Conservation (phyloP, 805 yeast genomes). For the Saccharomyces jurei region DNA sequence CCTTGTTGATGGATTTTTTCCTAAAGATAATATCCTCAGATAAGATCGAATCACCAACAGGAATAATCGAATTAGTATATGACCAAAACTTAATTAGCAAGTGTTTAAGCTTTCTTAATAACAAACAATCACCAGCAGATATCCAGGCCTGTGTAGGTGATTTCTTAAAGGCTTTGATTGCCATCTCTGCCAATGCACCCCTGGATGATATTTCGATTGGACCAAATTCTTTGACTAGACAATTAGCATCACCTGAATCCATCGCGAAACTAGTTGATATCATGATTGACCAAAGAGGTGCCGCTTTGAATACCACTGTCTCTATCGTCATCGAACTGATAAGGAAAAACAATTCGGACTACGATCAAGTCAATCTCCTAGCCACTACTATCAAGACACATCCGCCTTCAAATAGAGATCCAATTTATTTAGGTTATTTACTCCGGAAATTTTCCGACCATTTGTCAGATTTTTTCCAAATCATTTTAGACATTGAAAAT, state of each 20-base stretch:
- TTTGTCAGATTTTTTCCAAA: slow-evolving; percentile 30
- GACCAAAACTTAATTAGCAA: slow-evolving; percentile 66
- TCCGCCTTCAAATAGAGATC: slow-evolving; percentile 86
- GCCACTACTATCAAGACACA: slow-evolving; percentile 68
- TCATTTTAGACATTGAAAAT: slow-evolving; percentile 19
- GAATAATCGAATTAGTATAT: slow-evolving; percentile 69
- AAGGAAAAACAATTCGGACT: slow-evolving; percentile 91
- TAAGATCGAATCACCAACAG: slow-evolving; percentile 80
- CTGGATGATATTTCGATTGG: slow-evolving; percentile 77
- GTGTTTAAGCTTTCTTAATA: slow-evolving; percentile 54
- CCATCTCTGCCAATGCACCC: slow-evolving; percentile 90
- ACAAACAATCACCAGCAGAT: slow-evolving; percentile 49
- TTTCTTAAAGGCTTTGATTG: slow-evolving; percentile 83
- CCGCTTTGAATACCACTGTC: slow-evolving; percentile 83
- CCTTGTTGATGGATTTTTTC: slow-evolving; percentile 85
- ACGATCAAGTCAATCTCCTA: slow-evolving; percentile 74
- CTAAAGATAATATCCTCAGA: slow-evolving; percentile 87
- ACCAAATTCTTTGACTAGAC: slow-evolving; percentile 84
- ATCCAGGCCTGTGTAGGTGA: slow-evolving; percentile 91
- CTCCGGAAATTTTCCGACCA: slow-evolving; percentile 62
- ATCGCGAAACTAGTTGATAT: slow-evolving; percentile 57
- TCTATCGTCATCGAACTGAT: slow-evolving; percentile 89
- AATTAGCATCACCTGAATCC: slow-evolving; percentile 64
- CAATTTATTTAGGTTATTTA: slow-evolving; percentile 80
- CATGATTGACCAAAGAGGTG: slow-evolving; percentile 60